Evolutionary conservation across 2,329 filamentous ascomycete species (phyloP).

Genomic region (Colletotrichum australisinense): DNA sequence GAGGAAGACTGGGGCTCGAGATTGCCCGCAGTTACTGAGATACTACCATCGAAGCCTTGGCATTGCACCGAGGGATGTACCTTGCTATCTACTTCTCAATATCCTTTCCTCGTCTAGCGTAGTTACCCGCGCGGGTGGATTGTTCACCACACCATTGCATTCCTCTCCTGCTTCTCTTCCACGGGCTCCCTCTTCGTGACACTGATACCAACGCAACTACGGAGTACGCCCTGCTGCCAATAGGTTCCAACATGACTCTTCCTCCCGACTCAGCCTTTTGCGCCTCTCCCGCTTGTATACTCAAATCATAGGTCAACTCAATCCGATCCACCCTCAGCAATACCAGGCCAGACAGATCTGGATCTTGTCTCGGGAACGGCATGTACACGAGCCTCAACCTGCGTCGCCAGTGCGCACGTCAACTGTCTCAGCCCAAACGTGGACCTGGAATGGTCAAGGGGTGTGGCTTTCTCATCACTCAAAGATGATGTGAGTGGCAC

Average conservation of each 20-base stretch:
- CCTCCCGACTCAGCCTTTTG: not conserved
- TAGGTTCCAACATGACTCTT: slow-evolving; percentile 5
- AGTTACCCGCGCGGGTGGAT: slow-evolving; percentile 25
- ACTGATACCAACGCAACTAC: not conserved
- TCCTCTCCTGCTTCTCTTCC: not conserved
- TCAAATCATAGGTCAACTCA: slow-evolving; percentile 8
- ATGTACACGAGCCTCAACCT: slow-evolving; percentile 24
- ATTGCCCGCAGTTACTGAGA: not conserved
- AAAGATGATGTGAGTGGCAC: slow-evolving; percentile 24
- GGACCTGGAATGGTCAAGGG: slow-evolving; percentile 4
- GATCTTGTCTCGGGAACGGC: slow-evolving; percentile 30
- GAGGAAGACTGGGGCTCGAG: not conserved
- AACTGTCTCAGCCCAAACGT: slow-evolving; percentile 25
- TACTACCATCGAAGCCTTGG: not conserved
- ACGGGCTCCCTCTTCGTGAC: not conserved
- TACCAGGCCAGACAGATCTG: not conserved
- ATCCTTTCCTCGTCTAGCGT: not conserved
- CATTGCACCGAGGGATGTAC: not conserved
- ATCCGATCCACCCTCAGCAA: not conserved
- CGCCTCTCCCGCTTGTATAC: slow-evolving; percentile 12
- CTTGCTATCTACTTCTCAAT: not conserved
- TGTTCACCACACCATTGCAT: slow-evolving; percentile 16
- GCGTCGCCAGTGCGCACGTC: slow-evolving; percentile 16
- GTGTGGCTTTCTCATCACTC: not conserved
- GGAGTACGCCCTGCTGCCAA: not conserved